These are phyloP conservation scores for Botrytis deweyae DNA, from an alignment of 2,329 filamentous ascomycete species.

Conservation along the genomic window DNA sequence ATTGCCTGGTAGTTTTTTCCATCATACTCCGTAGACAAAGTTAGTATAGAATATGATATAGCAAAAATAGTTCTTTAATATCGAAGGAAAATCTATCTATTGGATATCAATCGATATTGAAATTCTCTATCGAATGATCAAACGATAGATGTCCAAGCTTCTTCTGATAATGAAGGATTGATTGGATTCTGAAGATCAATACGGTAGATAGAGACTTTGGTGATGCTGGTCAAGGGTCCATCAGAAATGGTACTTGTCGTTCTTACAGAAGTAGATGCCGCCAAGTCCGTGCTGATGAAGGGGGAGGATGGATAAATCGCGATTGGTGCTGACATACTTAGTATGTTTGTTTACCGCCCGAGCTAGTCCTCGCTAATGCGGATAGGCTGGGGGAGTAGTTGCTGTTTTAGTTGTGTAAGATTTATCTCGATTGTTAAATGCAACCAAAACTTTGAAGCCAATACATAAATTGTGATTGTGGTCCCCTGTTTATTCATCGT, in stretches of 20 bases:
- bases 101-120: not conserved
- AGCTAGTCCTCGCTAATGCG: constrained; percentile 19
- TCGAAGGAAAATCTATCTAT: not conserved
- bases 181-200: constrained; percentile 9
- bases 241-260: constrained; percentile 1
- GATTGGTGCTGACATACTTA: not conserved
- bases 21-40: not conserved
- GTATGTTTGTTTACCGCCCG: constrained; percentile 7
- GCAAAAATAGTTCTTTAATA: not conserved
- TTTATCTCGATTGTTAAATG: not conserved
- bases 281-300: constrained; percentile 11
- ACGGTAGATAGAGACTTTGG: not conserved
- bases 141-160: constrained; percentile 10
- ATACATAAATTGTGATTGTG: not conserved
- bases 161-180: constrained; percentile 3
- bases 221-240: not conserved
- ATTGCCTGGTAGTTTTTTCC: not conserved
- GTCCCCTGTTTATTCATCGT: not conserved
- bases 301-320: not conserved
- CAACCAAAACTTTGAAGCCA: not conserved
- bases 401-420: constrained; percentile 4
- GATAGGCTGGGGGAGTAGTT: not conserved
- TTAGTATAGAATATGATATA: not conserved
- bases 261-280: constrained; percentile 9
- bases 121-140: not conserved